Evolutionary conservation across 495 filamentous ascomycete species (phyloP).

Genomic region (Pyronema domesticum): DNA sequence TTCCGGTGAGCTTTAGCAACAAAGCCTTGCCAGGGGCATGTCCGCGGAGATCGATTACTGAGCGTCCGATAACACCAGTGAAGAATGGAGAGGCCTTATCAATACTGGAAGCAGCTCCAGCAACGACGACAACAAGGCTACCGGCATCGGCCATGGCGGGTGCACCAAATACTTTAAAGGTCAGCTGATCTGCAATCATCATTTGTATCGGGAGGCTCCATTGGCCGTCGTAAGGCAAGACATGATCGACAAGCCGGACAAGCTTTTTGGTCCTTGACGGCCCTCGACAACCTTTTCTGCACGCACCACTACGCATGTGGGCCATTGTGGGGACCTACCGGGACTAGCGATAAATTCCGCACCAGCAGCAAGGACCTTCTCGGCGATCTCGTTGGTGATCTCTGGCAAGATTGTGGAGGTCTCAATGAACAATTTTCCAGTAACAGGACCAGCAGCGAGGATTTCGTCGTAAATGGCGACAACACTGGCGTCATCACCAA

Average conservation of each 20-base stretch:
- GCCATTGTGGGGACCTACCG: conserved; percentile 15
- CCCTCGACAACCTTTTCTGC: too few species aligned
- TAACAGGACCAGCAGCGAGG: conserved; percentile 33
- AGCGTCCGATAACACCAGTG: conserved; percentile 47
- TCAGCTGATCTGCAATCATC: background rate
- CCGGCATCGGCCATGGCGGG: conserved; percentile 63
- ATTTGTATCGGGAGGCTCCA: too few species aligned
- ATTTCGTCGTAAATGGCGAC: conserved; percentile 35
- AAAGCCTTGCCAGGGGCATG: conserved; percentile 40
- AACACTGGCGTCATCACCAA: conserved; percentile 63
- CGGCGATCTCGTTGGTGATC: conserved; percentile 47
- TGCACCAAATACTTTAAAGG: conserved; percentile 49
- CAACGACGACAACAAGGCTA: conserved; percentile 46
- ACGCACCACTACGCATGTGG: too few species aligned
- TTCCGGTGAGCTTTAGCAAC: conserved; percentile 66
- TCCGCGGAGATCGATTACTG: conserved; percentile 51
- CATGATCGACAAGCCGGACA: too few species aligned
- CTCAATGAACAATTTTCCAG: conserved; percentile 61
- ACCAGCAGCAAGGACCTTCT: conserved; percentile 36
- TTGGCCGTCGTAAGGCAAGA: too few species aligned
- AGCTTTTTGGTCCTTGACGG: too few species aligned
- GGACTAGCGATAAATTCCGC: conserved; percentile 64
- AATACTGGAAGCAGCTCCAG: conserved; percentile 44
- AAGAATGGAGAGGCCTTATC: conserved; percentile 53
- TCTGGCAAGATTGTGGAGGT: conserved; percentile 80